phyloP scores from a whole-genome alignment of 345 rosid species.

The Trapa bicornis region DNA sequence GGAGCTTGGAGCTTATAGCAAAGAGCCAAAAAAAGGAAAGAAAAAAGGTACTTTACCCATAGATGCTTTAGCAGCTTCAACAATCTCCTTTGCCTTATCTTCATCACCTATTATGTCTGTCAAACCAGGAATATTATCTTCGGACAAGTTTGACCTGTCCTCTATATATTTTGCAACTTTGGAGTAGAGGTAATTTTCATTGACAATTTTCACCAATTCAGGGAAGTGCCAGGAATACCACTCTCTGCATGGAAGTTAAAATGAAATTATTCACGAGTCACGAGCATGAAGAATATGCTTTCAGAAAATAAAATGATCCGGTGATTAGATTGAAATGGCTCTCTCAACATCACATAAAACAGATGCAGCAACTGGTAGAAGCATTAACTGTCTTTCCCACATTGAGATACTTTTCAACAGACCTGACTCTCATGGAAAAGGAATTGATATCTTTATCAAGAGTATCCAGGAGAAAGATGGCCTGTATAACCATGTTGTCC shows the following conservation, averaged over 20 bases:
- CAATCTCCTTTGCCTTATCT: slow-evolving; percentile 76
- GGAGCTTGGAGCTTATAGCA: neutral
- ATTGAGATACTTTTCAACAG: slow-evolving; percentile 12
- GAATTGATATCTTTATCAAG: slow-evolving; percentile 88
- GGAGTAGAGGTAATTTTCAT: slow-evolving; percentile 80
- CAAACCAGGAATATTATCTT: slow-evolving; percentile 42
- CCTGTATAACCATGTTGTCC: slow-evolving; percentile 88
- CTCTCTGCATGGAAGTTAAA: slow-evolving; percentile 38
- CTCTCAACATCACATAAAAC: neutral
- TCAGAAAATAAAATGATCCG: neutral
- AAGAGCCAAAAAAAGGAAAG: neutral
- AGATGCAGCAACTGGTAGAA: neutral
- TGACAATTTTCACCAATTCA: slow-evolving; percentile 80
- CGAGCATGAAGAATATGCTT: neutral
- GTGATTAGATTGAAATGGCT: neutral
- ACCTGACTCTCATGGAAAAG: slow-evolving; percentile 92
- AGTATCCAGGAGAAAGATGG: slow-evolving; percentile 5
- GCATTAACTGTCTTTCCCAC: neutral
- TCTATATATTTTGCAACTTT: slow-evolving; percentile 54
- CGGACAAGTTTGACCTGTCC: slow-evolving; percentile 62
- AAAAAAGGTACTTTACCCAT: slow-evolving; percentile 48
- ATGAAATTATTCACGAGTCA: neutral
- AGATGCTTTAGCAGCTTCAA: slow-evolving; percentile 94
- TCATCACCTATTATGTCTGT: slow-evolving; percentile 78
- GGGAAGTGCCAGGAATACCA: slow-evolving; percentile 99